Evolutionary conservation across 1,284 basidiomycete genomes (phyloP).

Genomic region (Apiotrichum sp.): DNA sequence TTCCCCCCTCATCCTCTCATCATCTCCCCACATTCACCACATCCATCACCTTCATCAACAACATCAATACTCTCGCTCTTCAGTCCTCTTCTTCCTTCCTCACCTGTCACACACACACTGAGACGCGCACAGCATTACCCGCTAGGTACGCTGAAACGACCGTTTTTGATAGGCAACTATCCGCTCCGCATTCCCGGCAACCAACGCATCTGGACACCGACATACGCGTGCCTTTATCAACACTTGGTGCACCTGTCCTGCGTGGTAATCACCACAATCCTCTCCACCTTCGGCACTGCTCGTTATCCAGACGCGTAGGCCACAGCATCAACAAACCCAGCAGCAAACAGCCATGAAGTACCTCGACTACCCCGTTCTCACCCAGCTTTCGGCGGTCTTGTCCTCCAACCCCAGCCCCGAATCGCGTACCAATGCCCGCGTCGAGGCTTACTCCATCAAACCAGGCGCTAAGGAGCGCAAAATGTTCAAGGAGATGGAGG

Average conservation of each 20-base stretch:
- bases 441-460: slow-evolving; percentile 98
- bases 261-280: not conserved
- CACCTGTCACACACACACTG: no score
- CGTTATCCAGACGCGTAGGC: slow-evolving; percentile 1
- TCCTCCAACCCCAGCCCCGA: slow-evolving; percentile 65
- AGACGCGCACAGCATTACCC: no score
- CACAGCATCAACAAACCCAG: not conserved
- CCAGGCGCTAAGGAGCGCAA: slow-evolving; percentile 95
- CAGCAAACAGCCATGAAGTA: slow-evolving; percentile 66
- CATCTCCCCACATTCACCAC: no score
- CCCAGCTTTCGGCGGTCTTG: slow-evolving; percentile 72
- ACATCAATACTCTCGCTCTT: no score
- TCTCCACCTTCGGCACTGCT: not conserved
- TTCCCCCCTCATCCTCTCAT: no score
- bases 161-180: no score
- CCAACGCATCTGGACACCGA: no score
- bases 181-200: no score
- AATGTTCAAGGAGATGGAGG: slow-evolving; percentile 86
- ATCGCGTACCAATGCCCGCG: slow-evolving; percentile 82
- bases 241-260: not conserved
- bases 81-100: no score
- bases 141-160: no score
- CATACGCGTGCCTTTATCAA: no score
- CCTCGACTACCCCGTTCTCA: slow-evolving; percentile 75
- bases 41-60: no score